Percentiles rank a stretch among this genome's conserved stretches.
These are phyloP conservation scores for Trichoderma pleuroti DNA, from an alignment of 2,329 filamentous ascomycete species.

Conservation along the genomic window DNA sequence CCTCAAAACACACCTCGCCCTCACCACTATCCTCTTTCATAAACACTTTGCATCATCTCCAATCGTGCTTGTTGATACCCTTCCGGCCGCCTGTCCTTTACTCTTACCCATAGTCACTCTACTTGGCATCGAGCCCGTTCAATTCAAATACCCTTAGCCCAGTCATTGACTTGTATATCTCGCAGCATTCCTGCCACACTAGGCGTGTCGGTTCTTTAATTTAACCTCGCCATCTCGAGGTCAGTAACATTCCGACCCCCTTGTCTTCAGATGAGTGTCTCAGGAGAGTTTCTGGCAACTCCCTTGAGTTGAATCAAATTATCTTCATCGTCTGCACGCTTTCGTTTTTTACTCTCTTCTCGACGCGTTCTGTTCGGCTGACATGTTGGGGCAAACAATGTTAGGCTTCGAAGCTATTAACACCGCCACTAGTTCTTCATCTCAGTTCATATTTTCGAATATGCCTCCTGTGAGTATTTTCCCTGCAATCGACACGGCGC, in stretches of 20 bases:
- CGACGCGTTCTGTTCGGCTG: slow-evolving; percentile 16
- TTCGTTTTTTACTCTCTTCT: slow-evolving; percentile 16
- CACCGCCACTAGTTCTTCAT: background rate
- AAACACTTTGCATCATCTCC: slow-evolving; percentile 33
- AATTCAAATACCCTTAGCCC: slow-evolving; percentile 29
- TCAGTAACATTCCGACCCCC: slow-evolving; percentile 31
- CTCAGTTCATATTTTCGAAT: slow-evolving; percentile 23
- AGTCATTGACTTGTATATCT: slow-evolving; percentile 29
- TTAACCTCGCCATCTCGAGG: slow-evolving; percentile 34
- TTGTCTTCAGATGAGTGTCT: slow-evolving; percentile 31
- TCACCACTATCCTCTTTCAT: slow-evolving; percentile 33
- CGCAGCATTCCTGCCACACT: slow-evolving; percentile 38
- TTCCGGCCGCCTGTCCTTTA: slow-evolving; percentile 24
- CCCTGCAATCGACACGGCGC: background rate
- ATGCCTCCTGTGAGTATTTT: slow-evolving; percentile 37
- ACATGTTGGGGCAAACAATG: slow-evolving; percentile 5
- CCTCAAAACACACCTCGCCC: slow-evolving; percentile 38
- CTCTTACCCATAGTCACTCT: slow-evolving; percentile 17
- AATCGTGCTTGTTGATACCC: slow-evolving; percentile 25
- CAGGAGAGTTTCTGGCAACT: slow-evolving; percentile 20
- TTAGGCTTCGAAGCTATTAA: background rate
- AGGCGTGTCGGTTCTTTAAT: slow-evolving; percentile 31
- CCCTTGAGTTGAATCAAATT: slow-evolving; percentile 18
- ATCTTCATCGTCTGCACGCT: background rate
- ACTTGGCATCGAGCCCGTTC: slow-evolving; percentile 24